Evolutionary conservation across 257 asterid genomes (phyloP).

Genomic region (Cruciata laevipes): DNA sequence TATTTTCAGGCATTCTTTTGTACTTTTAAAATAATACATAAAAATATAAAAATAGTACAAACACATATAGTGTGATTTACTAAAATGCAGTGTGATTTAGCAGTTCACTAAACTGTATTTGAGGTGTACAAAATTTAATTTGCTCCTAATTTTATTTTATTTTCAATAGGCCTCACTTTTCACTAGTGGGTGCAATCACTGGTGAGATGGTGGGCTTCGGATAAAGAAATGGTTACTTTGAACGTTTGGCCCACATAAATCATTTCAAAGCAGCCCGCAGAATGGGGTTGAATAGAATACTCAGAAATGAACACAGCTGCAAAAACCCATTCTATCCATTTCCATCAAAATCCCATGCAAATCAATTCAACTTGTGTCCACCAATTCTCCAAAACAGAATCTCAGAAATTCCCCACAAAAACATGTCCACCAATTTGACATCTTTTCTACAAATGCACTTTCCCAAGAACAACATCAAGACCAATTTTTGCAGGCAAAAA

Average conservation of each 20-base stretch:
- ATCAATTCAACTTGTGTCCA: conserved; percentile 19
- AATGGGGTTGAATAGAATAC: background rate
- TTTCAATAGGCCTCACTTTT: no score
- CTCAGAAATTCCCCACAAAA: background rate
- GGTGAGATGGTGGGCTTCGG: background rate
- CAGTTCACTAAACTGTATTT: no score
- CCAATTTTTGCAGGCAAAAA: background rate
- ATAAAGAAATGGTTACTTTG: background rate
- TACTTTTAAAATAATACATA: no score
- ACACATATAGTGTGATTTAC: no score
- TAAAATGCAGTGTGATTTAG: no score
- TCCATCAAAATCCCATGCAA: conserved; percentile 9
- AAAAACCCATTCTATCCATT: conserved; percentile 2
- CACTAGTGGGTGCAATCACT: background rate
- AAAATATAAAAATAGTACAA: no score
- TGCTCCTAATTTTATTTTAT: no score
- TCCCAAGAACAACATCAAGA: conserved; percentile 2
- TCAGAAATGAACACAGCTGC: background rate
- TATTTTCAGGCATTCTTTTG: no score
- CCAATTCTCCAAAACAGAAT: conserved; percentile 5
- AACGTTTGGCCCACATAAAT: conserved; percentile 1
- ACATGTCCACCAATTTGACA: conserved; percentile 12
- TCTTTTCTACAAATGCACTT: conserved; percentile 5
- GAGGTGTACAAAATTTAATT: no score
- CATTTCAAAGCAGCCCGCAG: background rate